These are phyloP conservation scores for Bimuria novae-zelandiae DNA, from an alignment of 2,329 filamentous ascomycete genomes.

Conservation along the genomic window DNA sequence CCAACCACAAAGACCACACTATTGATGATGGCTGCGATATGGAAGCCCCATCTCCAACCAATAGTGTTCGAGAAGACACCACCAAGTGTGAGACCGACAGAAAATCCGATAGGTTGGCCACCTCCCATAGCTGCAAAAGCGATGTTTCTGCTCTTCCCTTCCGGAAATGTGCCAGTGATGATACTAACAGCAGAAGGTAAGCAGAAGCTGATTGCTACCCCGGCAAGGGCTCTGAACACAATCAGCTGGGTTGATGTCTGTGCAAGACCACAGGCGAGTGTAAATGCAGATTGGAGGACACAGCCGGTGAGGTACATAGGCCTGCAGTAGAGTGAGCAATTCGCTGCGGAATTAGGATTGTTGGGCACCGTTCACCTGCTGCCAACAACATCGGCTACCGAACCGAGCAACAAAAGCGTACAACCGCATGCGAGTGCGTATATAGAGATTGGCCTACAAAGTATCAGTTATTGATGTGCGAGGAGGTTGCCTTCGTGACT, in stretches of 20 bases:
- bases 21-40: conserved; percentile 53
- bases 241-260: conserved; percentile 49
- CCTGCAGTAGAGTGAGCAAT: too few species aligned
- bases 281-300: conserved; percentile 51
- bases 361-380: too few species aligned
- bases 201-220: conserved; percentile 53
- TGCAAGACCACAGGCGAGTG: conserved; percentile 51
- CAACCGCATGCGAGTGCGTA: conserved; percentile 53
- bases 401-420: conserved; percentile 56
- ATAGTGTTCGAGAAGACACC: conserved; percentile 55
- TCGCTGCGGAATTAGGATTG: too few species aligned
- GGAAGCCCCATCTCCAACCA: conserved; percentile 59
- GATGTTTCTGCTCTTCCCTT: conserved; percentile 56
- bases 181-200: conserved; percentile 57
- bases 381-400: conserved; percentile 58
- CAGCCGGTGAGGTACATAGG: conserved; percentile 54
- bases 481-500: background rate
- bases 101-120: conserved; percentile 58
- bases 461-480: conserved; percentile 7
- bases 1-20: conserved; percentile 46
- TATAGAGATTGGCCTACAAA: conserved; percentile 42
- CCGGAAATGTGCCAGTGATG: conserved; percentile 53
- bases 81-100: conserved; percentile 56
- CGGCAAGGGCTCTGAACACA: conserved; percentile 53
- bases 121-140: conserved; percentile 58